Evolutionary conservation across 2,329 filamentous ascomycete species (phyloP).

Genomic region (Blastomyces silverae): DNA sequence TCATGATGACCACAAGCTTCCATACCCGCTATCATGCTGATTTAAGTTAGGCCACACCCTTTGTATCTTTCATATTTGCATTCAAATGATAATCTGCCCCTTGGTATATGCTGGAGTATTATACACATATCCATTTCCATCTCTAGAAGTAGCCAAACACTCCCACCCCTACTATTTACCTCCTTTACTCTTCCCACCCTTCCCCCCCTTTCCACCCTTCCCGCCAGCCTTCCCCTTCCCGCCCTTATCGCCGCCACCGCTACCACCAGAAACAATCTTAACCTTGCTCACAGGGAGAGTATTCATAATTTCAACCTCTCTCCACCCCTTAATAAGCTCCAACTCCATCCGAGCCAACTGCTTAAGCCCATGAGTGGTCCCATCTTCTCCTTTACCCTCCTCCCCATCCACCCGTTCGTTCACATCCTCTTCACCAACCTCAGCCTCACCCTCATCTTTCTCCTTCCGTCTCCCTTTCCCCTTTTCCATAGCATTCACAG

Average conservation of each 20-base stretch:
- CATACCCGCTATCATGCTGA: background rate
- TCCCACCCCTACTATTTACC: slow-evolving; percentile 12
- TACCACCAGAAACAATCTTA: slow-evolving; percentile 37
- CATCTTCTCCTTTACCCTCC: slow-evolving; percentile 56
- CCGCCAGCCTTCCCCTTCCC: slow-evolving; percentile 32
- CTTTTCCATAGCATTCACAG: slow-evolving; percentile 39
- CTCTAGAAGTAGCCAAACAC: background rate
- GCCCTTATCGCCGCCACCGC: slow-evolving; percentile 30
- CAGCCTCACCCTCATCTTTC: slow-evolving; percentile 12
- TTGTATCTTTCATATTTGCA: background rate
- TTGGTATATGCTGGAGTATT: background rate
- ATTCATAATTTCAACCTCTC: slow-evolving; percentile 51
- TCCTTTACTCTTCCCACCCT: slow-evolving; percentile 33
- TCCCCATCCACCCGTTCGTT: slow-evolving; percentile 47
- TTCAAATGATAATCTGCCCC: background rate
- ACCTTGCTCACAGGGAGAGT: slow-evolving; percentile 33
- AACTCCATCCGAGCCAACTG: slow-evolving; percentile 73
- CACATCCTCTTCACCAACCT: slow-evolving; percentile 34
- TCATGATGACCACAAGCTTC: background rate
- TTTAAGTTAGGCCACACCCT: background rate
- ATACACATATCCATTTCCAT: background rate
- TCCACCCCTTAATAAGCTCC: slow-evolving; percentile 74
- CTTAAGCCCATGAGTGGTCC: background rate
- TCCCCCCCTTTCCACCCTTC: slow-evolving; percentile 32
- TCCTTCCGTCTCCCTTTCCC: slow-evolving; percentile 36